These are phyloP conservation scores for Berkeleyomyces basicola DNA, from an alignment of 2,329 filamentous ascomycete genomes.

Conservation along the genomic window DNA sequence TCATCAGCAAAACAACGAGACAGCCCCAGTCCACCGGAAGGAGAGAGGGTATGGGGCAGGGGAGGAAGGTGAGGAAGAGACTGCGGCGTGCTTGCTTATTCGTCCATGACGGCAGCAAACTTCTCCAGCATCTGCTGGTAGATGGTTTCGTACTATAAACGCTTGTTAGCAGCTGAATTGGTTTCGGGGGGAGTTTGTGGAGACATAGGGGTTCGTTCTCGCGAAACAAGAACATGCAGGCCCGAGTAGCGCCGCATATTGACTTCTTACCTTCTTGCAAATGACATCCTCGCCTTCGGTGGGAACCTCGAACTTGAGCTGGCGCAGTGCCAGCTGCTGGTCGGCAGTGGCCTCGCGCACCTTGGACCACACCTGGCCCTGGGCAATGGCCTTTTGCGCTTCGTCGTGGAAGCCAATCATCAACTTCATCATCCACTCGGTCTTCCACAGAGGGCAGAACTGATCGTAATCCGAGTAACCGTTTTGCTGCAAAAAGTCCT, in stretches of 20 bases:
- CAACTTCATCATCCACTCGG: conserved; percentile 99
- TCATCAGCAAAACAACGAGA: not conserved
- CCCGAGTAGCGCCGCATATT: not conserved
- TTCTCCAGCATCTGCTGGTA: conserved; percentile 89
- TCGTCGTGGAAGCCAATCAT: conserved; percentile 98
- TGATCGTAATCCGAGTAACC: conserved; percentile 98
- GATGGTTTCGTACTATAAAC: conserved; percentile 67
- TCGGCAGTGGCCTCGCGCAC: conserved; percentile 80
- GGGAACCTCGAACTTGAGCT: conserved; percentile 94
- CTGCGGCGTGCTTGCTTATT: conserved; percentile 37
- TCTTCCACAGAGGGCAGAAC: conserved; percentile 99
- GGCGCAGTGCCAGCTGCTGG: conserved; percentile 68
- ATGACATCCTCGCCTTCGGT: conserved; percentile 67
- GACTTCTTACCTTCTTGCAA: conserved; percentile 52
- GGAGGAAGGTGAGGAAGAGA: no score
- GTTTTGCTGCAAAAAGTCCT: conserved; percentile 98
- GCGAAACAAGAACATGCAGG: not conserved
- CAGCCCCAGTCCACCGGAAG: not conserved
- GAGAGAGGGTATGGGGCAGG: no score
- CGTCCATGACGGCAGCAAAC: conserved; percentile 89
- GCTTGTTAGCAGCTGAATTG: conserved; percentile 23
- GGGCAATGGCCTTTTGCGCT: conserved; percentile 81
- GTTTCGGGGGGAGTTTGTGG: not conserved
- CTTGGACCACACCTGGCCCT: conserved; percentile 85
- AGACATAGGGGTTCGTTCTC: not conserved